Conservation (phyloP, 2,329 filamentous ascomycete genomes). For the Fusarium miscanthi region DNA sequence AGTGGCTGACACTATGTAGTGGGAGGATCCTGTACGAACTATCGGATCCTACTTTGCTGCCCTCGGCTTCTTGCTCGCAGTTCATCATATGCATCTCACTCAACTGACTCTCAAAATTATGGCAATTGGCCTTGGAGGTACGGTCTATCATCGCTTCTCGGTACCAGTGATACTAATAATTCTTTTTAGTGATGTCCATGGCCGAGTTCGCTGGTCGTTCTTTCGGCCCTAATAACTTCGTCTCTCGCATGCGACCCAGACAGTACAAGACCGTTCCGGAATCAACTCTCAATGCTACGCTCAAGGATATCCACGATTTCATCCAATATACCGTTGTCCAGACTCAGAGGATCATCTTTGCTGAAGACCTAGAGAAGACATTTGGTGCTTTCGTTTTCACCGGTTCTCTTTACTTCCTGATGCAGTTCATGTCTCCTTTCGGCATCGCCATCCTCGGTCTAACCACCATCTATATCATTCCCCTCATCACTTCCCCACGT, state of each 20-base stretch:
- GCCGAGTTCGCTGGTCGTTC: conserved; percentile 32
- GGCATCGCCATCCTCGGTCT: conserved; percentile 24
- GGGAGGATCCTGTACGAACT: conserved; percentile 39
- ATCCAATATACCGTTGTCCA: conserved; percentile 28
- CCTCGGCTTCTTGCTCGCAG: conserved; percentile 23
- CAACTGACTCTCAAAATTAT: conserved; percentile 24
- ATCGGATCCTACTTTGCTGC: conserved; percentile 34
- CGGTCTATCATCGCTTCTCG: rapidly evolving
- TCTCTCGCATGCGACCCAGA: conserved; percentile 31
- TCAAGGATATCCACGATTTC: conserved; percentile 36
- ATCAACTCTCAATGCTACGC: conserved; percentile 32
- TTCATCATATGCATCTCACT: conserved; percentile 34
- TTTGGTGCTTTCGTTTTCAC: conserved; percentile 19
- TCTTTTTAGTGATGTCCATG: conserved; percentile 7
- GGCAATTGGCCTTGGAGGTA: conserved; percentile 35
- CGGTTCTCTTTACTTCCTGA: conserved; percentile 16
- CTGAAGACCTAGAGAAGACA: conserved; percentile 26
- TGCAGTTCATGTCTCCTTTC: conserved; percentile 33
- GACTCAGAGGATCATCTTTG: conserved; percentile 27
- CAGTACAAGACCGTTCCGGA: conserved; percentile 37
- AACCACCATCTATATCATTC: conserved; percentile 23
- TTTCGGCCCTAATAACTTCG: conserved; percentile 31
- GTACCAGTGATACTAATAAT: background rate
- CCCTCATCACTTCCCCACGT: conserved; percentile 25
- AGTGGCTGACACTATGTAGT: background rate